These are phyloP conservation scores for Cladosporium velox DNA, from an alignment of 2,329 filamentous ascomycete genomes.

Conservation along the genomic window DNA sequence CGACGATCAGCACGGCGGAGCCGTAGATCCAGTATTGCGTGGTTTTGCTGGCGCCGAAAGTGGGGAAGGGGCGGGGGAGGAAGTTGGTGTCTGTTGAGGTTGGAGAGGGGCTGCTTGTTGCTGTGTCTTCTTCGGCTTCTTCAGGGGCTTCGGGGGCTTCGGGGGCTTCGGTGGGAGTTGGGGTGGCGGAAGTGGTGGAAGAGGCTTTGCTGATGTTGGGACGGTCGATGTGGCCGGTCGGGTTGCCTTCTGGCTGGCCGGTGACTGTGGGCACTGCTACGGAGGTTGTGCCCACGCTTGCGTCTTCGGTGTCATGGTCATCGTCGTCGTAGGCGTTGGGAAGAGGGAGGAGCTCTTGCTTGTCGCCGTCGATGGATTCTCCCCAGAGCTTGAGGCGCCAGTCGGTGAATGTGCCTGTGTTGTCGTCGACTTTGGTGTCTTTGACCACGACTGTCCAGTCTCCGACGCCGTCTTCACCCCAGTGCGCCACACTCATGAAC, in stretches of 20 bases:
- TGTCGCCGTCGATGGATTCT: constrained; percentile 74
- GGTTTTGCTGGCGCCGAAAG: constrained; percentile 81
- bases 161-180: background rate
- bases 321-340: constrained; percentile 81
- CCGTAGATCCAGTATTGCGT: constrained; percentile 95
- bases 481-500: constrained; percentile 97
- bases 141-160: constrained; percentile 11
- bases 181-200: constrained; percentile 26
- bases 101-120: constrained; percentile 26
- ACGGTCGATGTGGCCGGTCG: constrained; percentile 50
- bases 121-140: constrained; percentile 32
- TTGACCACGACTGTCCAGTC: constrained; percentile 91
- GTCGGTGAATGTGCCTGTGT: constrained; percentile 78
- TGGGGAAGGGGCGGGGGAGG: constrained; percentile 83
- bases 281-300: constrained; percentile 62
- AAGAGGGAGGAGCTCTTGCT: constrained; percentile 75
- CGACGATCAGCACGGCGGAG: constrained; percentile 75
- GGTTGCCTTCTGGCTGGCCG: constrained; percentile 46
- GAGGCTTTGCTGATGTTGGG: constrained; percentile 62
- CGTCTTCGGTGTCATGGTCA: constrained; percentile 68
- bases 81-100: constrained; percentile 55
- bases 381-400: constrained; percentile 96
- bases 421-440: constrained; percentile 75
- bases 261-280: constrained; percentile 50
- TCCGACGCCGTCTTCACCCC: constrained; percentile 85